Conservation (phyloP, 1,284 basidiomycete species). For the Melanopsichium pennsylvanicum region DNA sequence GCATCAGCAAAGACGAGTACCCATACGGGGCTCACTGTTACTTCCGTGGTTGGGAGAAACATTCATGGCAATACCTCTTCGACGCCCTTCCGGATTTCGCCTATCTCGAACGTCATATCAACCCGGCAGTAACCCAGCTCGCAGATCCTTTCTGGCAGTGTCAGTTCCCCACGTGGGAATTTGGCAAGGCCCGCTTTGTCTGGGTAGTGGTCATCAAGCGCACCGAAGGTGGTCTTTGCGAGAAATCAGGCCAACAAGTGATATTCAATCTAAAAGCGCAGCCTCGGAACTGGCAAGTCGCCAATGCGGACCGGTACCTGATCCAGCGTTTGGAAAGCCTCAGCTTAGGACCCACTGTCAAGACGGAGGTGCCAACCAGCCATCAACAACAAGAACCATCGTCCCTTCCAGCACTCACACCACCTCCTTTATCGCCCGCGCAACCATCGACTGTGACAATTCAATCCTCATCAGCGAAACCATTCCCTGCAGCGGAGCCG, state of each 20-base stretch:
- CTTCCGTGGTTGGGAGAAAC: neutral
- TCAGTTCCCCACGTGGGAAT: neutral
- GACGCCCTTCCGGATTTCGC: neutral
- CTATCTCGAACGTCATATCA: neutral
- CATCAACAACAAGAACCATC: neutral
- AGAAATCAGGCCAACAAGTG: neutral
- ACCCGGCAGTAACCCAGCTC: neutral
- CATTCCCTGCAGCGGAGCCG: too few relatives aligned
- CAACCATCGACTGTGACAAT: too few relatives aligned
- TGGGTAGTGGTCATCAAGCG: neutral
- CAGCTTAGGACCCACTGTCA: neutral
- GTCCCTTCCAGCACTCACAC: neutral
- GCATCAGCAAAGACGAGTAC: slow-evolving; percentile 10
- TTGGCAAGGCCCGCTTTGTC: neutral
- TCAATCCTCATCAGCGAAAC: neutral
- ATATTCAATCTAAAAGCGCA: neutral
- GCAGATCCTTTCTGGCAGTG: slow-evolving; percentile 1
- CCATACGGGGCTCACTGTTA: slow-evolving; percentile 6
- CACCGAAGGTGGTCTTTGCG: neutral
- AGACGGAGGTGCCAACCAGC: neutral
- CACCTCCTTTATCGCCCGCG: neutral
- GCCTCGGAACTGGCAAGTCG: slow-evolving; percentile 3
- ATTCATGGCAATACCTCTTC: neutral
- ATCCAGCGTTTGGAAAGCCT: neutral
- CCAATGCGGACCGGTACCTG: neutral